Percentiles rank a stretch among this genome's conserved stretches.
Evolutionary conservation across 1,284 basidiomycete species (phyloP).

Genomic region (Sphaerobolus stellatus): DNA sequence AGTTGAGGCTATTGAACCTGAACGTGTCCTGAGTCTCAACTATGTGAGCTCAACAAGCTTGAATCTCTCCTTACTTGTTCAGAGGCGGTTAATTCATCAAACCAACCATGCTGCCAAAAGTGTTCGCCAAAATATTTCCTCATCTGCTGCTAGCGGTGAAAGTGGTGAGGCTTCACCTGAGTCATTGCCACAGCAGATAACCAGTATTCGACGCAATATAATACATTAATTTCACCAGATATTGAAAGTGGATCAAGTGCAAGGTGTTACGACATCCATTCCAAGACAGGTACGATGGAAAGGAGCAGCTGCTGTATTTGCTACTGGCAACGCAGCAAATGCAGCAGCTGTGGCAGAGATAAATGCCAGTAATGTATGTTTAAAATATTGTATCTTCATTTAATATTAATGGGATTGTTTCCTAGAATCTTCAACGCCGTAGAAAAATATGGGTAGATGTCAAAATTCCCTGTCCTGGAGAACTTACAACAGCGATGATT

Average conservation of each 20-base stretch:
- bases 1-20: not conserved
- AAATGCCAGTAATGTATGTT: not conserved
- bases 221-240: not conserved
- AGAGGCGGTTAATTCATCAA: constrained; percentile 16
- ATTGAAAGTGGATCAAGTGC: not conserved
- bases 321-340: not conserved
- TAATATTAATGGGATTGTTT: too few relatives aligned
- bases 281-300: not conserved
- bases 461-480: not conserved
- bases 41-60: not conserved
- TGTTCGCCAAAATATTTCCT: not conserved
- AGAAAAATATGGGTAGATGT: not conserved
- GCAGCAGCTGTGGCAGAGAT: not conserved
- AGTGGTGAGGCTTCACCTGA: too few relatives aligned
- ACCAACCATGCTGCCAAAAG: constrained; percentile 15
- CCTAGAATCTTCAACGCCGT: too few relatives aligned
- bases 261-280: too few relatives aligned
- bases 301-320: not conserved
- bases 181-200: too few relatives aligned
- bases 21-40: not conserved
- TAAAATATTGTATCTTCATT: not conserved
- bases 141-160: not conserved
- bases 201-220: not conserved
- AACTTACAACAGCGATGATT: not conserved
- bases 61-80: constrained; percentile 16